Base-by-base conservation (phyloP, 768 basidiomycete species). In the Rhizopogon vesiculosus region DNA sequence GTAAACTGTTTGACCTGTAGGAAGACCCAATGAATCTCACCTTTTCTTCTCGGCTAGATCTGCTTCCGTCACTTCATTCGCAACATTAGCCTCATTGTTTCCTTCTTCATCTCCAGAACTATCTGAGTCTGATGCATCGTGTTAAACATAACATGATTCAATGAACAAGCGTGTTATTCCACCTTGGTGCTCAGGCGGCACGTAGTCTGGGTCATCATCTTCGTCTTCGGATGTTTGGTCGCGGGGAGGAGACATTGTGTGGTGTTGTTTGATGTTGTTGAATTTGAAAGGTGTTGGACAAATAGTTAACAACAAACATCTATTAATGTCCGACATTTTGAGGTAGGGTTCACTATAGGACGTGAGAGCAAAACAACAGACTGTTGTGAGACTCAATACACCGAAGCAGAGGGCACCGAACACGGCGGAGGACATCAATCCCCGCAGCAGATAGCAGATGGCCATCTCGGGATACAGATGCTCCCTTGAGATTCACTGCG, bases 201-300 rank as follows among this genome's bases (percentile, higher is more conserved):
- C 74, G 54, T 87, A 90, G 67, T 91, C 89, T 16, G 44, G 16
- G n/a, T 74, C 76, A 61, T 87, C 86, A 57, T 85, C 81, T 62
- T 86, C 86, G 22, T 83, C 85, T 62, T 87, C 86, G 3, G 81
- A 81, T 54, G 76, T 65, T 53, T 63, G 60, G 56, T 48, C 62
- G 35, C 45, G 43, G 8, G 39, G 56, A 59, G 51, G 48, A 58
- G 54, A 35, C 52, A 53, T 59, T 60, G 61, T 66, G 38, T 57
- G 51, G 49, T 16, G 12, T 57, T 69, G 57, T 69, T 69, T 69
- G 60, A 56, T 42, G 5, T 54, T 71, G 61, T 69, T 69, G 60
- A 60, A 62, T 58, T 59, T 49, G 45, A 55, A 66, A 49, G 66
- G 10, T 53, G 39, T 57, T 58, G 57, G 53, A 59, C 3, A 62